Evolutionary conservation across 768 basidiomycete species (phyloP).

Genomic region (Boletellus sp.): DNA sequence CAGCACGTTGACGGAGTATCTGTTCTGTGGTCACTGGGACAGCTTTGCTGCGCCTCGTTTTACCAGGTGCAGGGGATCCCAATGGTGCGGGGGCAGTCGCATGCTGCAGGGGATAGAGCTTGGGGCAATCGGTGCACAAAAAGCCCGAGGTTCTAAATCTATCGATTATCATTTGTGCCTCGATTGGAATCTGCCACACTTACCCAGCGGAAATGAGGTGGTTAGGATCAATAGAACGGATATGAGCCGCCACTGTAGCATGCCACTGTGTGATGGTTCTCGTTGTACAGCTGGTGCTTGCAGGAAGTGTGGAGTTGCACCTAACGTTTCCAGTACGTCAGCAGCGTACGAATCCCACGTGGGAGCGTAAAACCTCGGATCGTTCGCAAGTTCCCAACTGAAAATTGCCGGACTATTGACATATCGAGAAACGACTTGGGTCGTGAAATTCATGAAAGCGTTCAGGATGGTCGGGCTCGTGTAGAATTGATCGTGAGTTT

Average conservation of each 20-base stretch:
- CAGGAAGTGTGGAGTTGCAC: slow-evolving; percentile 53
- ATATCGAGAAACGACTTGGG: slow-evolving; percentile 53
- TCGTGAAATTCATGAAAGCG: slow-evolving; percentile 57
- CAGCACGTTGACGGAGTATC: slow-evolving; percentile 48
- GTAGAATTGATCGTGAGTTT: slow-evolving; percentile 58
- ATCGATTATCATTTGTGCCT: not conserved
- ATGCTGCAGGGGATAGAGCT: slow-evolving; percentile 43
- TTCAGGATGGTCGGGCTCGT: slow-evolving; percentile 45
- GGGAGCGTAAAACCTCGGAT: slow-evolving; percentile 45
- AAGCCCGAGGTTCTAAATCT: slow-evolving; percentile 47
- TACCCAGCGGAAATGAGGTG: slow-evolving; percentile 65
- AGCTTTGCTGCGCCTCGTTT: slow-evolving; percentile 34
- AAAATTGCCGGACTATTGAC: slow-evolving; percentile 50
- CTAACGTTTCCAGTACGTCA: slow-evolving; percentile 28
- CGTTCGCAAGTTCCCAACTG: slow-evolving; percentile 63
- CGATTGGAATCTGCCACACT: slow-evolving; percentile 12
- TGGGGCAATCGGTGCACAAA: slow-evolving; percentile 53
- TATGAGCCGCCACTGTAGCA: slow-evolving; percentile 40
- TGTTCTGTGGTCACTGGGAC: slow-evolving; percentile 45
- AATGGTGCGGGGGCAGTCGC: slow-evolving; percentile 34
- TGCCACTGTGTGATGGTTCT: slow-evolving; percentile 58
- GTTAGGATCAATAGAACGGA: slow-evolving; percentile 52
- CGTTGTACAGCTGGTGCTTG: slow-evolving; percentile 43
- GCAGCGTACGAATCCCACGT: not conserved
- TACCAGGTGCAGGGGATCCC: slow-evolving; percentile 39